phyloP scores from a whole-genome alignment of 768 basidiomycete genomes.

The Udeniomyces megalosporus region DNA sequence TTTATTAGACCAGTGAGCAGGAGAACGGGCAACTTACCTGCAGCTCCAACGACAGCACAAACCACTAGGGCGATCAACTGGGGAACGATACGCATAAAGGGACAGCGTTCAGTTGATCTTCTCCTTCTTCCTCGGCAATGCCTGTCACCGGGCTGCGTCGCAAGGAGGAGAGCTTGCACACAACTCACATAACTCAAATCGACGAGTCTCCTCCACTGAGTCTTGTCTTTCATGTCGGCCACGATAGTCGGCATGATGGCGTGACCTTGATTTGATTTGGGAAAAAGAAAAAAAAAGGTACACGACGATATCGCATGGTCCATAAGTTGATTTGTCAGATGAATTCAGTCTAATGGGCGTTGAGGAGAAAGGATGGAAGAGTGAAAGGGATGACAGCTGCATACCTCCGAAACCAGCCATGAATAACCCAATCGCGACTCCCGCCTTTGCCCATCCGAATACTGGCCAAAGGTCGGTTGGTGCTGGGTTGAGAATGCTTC shows the following conservation, averaged over 20 bases:
- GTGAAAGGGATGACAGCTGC: no score
- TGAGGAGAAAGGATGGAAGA: no score
- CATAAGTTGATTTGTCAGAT: no score
- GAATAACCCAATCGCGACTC: constrained; percentile 71
- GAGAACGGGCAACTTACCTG: constrained; percentile 28
- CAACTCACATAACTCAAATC: constrained; percentile 42
- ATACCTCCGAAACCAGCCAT: constrained; percentile 56
- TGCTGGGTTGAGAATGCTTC: constrained; percentile 62
- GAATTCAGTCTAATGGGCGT: no score
- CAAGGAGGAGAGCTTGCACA: neutral
- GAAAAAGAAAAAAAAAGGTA: no score
- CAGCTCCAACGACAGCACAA: constrained; percentile 47
- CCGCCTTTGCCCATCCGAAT: constrained; percentile 39
- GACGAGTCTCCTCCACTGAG: constrained; percentile 41
- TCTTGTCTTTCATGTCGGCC: constrained; percentile 72
- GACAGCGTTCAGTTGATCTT: neutral
- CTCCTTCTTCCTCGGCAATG: no score
- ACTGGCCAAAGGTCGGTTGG: constrained; percentile 47
- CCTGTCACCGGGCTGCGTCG: no score
- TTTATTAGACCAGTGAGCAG: no score
- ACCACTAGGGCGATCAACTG: constrained; percentile 48
- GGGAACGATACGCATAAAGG: neutral
- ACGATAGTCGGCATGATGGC: constrained; percentile 35
- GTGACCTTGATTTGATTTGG: no score
- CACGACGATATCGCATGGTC: no score